Evolutionary conservation across 2,329 filamentous ascomycete species (phyloP).

Genomic region (Seiridium cupressi): DNA sequence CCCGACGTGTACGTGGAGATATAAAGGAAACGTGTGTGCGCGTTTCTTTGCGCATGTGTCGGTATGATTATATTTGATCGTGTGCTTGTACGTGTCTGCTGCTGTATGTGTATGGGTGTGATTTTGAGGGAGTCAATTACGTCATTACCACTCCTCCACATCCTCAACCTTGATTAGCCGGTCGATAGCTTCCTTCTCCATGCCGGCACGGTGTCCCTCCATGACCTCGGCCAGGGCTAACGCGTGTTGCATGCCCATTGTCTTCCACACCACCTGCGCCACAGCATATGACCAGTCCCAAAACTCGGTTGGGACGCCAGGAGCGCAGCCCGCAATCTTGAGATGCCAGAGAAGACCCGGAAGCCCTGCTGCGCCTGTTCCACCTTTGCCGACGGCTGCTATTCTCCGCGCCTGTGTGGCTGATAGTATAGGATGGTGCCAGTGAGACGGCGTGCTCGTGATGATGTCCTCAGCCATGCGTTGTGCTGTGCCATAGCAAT

Average conservation of each 20-base stretch:
- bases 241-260: conserved; percentile 52
- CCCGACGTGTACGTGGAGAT: too few species aligned
- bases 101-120: background rate
- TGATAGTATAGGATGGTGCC: conserved; percentile 46
- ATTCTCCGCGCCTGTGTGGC: conserved; percentile 33
- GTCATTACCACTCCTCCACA: conserved; percentile 11
- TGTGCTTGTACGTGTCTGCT: background rate
- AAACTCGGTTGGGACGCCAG: conserved; percentile 38
- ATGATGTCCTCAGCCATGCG: conserved; percentile 42
- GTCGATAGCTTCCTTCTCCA: conserved; percentile 16
- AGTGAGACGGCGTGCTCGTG: conserved; percentile 46
- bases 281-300: conserved; percentile 44
- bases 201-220: conserved; percentile 25
- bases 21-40: too few species aligned
- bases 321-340: conserved; percentile 44
- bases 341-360: conserved; percentile 49
- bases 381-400: conserved; percentile 35
- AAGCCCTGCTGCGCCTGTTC: conserved; percentile 46
- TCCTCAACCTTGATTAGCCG: conserved; percentile 17
- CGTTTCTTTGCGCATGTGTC: background rate
- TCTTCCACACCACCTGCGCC: conserved; percentile 47
- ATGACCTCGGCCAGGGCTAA: conserved; percentile 41
- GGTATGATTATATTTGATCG: background rate
- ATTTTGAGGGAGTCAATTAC: background rate
- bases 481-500: conserved; percentile 32